These are phyloP conservation scores for Peronospora tabacina DNA, from an alignment of 352 stramenopile genomes.

Conservation along the genomic window DNA sequence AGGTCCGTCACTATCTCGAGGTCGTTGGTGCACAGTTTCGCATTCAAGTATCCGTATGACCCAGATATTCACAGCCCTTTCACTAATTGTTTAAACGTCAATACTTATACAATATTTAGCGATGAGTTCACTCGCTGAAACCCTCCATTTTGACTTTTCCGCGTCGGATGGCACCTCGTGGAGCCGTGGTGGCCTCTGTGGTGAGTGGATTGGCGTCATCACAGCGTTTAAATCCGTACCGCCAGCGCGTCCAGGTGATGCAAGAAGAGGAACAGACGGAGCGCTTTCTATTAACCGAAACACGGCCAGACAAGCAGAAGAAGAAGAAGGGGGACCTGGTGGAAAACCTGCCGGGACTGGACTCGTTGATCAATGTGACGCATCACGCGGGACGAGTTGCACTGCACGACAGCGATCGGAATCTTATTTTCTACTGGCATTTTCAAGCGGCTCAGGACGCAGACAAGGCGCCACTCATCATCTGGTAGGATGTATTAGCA, in stretches of 20 bases:
- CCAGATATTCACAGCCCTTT: too few relatives aligned
- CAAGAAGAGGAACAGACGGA: constrained; percentile 1
- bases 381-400: constrained; percentile 62
- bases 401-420: constrained; percentile 38
- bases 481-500: constrained; percentile 37
- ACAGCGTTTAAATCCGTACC: constrained; percentile 28
- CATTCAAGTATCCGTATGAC: too few relatives aligned
- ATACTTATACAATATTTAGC: neutral
- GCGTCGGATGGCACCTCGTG: constrained; percentile 1
- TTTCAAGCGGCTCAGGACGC: constrained; percentile 43
- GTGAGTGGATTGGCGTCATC: constrained; percentile 8
- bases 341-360: constrained; percentile 42
- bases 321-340: constrained; percentile 35
- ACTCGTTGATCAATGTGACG: constrained; percentile 38
- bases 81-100: constrained; percentile 23
- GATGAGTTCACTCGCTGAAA: too few relatives aligned
- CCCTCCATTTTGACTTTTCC: neutral
- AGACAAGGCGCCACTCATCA: constrained; percentile 48
- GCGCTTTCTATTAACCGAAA: constrained; percentile 4
- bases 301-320: constrained; percentile 7
- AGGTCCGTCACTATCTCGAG: too few relatives aligned
- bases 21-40: too few relatives aligned
- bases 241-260: neutral
- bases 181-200: constrained; percentile 5
- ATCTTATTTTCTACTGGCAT: constrained; percentile 79